Evolutionary conservation across 208 protist genomes (phyloP), one percentile per base, ranked within the genome.

Genomic region (Crithidia bombi): DNA sequence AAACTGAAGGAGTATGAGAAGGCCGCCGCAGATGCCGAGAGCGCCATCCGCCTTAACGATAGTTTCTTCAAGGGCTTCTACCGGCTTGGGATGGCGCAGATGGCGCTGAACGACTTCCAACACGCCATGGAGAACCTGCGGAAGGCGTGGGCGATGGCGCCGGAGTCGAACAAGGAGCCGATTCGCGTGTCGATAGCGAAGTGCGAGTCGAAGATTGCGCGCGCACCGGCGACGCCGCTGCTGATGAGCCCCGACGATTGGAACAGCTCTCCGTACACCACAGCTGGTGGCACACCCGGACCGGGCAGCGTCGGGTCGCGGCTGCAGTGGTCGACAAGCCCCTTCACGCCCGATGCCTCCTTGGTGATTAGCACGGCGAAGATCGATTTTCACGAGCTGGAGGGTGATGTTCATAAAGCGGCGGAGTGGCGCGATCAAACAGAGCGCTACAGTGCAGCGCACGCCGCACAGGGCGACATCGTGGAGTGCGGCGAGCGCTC

Each of bases 11-110:
- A 87, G 36, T 85, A 70, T 39, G 73, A 69, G 30, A 55, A 75
- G 50, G 71, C 86, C 3, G 71, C 72, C 0, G 59, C 65, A 3
- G 86, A 91, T 38, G 82, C 86, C 30, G 49, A 57, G 51, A 59
- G 74, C 57, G 82, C 82, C 2, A 69, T 91, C 17, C 51, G 70
- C 30, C 39, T 91, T 5, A 73, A 82, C 28, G 75, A 78, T 0
- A 71, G 78, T 52, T 89, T 83, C 44, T 88, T 78, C 78, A 91
- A 91, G 78, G 73, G 70, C 2, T 72, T 81, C 68, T 91, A 87
- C 57, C 86, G 86, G 14, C 75, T 88, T 5, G 86, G 74, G 12
- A 35, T 81, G 36, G 86, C 86, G 36, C 77, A 79, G 63, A 58
- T 83, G 55, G 68, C 68, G 26, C 28, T 79, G 10, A 72, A 72